A percentile compares a stretch with the other conserved stretches of the same genome.
These are phyloP conservation scores for Alternaria gansuensis DNA, from an alignment of 2,329 filamentous ascomycete species.

Conservation along the genomic window DNA sequence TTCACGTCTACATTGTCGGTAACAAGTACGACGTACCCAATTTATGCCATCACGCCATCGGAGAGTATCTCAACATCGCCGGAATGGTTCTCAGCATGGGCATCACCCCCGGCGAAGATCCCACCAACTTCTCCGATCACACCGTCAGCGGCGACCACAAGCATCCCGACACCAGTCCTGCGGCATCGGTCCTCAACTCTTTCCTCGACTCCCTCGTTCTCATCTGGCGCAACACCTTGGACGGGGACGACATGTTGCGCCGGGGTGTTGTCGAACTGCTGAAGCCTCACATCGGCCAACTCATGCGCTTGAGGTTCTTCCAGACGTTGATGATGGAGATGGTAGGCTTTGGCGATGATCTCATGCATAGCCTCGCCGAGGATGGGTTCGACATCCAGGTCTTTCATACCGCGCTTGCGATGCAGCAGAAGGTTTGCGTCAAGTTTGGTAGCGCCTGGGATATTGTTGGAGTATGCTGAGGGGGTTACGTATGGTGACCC, in stretches of 20 bases:
- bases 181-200: slow-evolving; percentile 10
- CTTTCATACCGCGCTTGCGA: slow-evolving; percentile 7
- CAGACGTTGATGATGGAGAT: slow-evolving; percentile 27
- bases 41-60: slow-evolving; percentile 23
- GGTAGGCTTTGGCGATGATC: slow-evolving; percentile 25
- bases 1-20: slow-evolving; percentile 38
- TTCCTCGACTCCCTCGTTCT: slow-evolving; percentile 37
- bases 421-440: slow-evolving; percentile 4
- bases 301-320: slow-evolving; percentile 28
- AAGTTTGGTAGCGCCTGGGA: slow-evolving; percentile 7
- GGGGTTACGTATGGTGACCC: too few species aligned
- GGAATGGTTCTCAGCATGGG: slow-evolving; percentile 19
- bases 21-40: slow-evolving; percentile 31
- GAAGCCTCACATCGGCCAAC: slow-evolving; percentile 25
- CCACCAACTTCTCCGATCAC: neutral
- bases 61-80: slow-evolving; percentile 25
- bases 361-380: slow-evolving; percentile 27
- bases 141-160: neutral
- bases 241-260: slow-evolving; percentile 28
- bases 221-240: slow-evolving; percentile 34
- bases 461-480: neutral
- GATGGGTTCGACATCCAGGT: slow-evolving; percentile 33
- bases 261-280: slow-evolving; percentile 28
- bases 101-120: neutral
- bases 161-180: neutral